Evolutionary conservation across 1,139 yeast species (phyloP).

Genomic region (Pichia terricola): DNA sequence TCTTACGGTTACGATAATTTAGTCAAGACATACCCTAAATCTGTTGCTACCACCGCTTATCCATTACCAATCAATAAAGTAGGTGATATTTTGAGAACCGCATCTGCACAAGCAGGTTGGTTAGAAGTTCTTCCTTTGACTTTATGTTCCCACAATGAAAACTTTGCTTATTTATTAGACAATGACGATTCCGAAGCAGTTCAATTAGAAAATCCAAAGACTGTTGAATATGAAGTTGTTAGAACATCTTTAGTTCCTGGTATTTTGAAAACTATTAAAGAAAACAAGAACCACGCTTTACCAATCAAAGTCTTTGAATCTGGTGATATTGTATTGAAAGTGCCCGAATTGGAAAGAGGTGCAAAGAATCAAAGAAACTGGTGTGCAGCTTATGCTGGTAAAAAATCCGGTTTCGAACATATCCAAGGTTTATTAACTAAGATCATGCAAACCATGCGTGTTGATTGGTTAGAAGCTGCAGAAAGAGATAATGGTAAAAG

Average conservation of each 20-base stretch:
- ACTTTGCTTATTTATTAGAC: slow-evolving; percentile 74
- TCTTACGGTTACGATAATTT: slow-evolving; percentile 92
- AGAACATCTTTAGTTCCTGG: slow-evolving; percentile 94
- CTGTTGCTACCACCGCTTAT: slow-evolving; percentile 73
- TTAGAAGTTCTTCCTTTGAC: slow-evolving; percentile 93
- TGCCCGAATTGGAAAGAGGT: slow-evolving; percentile 65
- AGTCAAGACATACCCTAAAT: slow-evolving; percentile 68
- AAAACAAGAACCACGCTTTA: slow-evolving; percentile 89
- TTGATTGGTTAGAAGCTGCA: slow-evolving; percentile 66
- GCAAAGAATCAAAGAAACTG: slow-evolving; percentile 91
- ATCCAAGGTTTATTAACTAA: slow-evolving; percentile 94
- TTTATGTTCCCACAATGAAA: slow-evolving; percentile 92
- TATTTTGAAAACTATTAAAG: slow-evolving; percentile 86
- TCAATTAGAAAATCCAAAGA: slow-evolving; percentile 90
- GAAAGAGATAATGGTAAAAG: slow-evolving; percentile 46
- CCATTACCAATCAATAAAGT: slow-evolving; percentile 89
- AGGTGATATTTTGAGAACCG: slow-evolving; percentile 81
- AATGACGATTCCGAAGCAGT: slow-evolving; percentile 77
- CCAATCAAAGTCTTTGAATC: slow-evolving; percentile 93
- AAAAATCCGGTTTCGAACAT: slow-evolving; percentile 87
- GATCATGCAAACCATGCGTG: slow-evolving; percentile 91
- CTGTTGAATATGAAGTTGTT: slow-evolving; percentile 93
- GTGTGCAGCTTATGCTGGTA: slow-evolving; percentile 91
- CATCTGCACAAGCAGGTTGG: slow-evolving; percentile 94
- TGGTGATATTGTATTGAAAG: slow-evolving; percentile 89